Evolutionary conservation across 2,329 filamentous ascomycete species (phyloP).

Genomic region (Neoascochyta sp.): DNA sequence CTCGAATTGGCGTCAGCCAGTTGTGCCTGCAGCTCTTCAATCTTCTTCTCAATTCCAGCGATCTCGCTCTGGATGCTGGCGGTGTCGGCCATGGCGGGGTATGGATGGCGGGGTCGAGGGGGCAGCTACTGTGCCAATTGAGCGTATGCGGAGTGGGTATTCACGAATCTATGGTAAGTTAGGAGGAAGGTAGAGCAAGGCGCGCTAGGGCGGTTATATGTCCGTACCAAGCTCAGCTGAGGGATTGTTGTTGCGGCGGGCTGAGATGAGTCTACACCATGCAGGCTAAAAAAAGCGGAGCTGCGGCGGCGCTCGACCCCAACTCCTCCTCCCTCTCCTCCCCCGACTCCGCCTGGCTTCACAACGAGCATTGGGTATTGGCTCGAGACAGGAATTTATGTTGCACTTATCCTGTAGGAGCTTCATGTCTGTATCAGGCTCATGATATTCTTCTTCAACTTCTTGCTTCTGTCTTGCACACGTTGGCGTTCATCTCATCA

Average conservation of each 20-base stretch:
- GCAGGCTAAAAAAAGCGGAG: slow-evolving; percentile 10
- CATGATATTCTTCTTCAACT: too few relatives aligned
- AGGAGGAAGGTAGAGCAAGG: not conserved
- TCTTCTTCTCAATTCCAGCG: slow-evolving; percentile 31
- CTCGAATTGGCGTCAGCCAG: slow-evolving; percentile 30
- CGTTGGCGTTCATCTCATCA: too few relatives aligned
- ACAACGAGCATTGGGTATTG: too few relatives aligned
- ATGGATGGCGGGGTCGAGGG: slow-evolving; percentile 13
- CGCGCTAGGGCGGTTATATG: slow-evolving; percentile 2
- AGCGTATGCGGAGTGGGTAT: not conserved
- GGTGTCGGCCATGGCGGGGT: slow-evolving; percentile 34
- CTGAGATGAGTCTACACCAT: slow-evolving; percentile 9
- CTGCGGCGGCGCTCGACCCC: too few relatives aligned
- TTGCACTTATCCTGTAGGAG: too few relatives aligned
- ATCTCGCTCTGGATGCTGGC: slow-evolving; percentile 31
- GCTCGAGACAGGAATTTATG: too few relatives aligned
- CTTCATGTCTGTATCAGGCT: too few relatives aligned
- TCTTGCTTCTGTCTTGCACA: too few relatives aligned
- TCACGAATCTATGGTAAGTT: not conserved
- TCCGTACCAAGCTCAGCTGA: slow-evolving; percentile 7
- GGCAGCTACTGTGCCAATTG: slow-evolving; percentile 12
- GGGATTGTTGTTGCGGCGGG: slow-evolving; percentile 5
- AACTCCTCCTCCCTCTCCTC: too few relatives aligned
- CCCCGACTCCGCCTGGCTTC: too few relatives aligned
- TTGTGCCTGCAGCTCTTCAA: slow-evolving; percentile 27